Evolutionary conservation across 768 basidiomycete genomes (phyloP), one percentile per base, ranked within the genome.

Genomic region (Russula abietina): DNA sequence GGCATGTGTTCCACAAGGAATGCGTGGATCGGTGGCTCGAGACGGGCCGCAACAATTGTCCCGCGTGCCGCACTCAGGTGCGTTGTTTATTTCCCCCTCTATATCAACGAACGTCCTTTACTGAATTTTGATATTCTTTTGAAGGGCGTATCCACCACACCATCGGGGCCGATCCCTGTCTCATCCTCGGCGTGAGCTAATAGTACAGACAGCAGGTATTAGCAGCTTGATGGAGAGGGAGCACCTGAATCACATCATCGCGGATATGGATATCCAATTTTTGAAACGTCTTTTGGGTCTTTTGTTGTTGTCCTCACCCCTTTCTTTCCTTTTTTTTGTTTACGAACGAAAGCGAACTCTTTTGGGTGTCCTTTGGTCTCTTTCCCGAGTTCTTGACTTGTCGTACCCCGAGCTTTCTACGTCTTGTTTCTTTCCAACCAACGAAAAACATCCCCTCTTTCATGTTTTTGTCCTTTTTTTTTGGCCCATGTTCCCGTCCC

Each of bases 1-100:
- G 83, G 66, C 94, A 98, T 75, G 86, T 83, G n/a, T 98, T 94
- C 80, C 94, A 98, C 71, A 85, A 85, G 69, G 75, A 72, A 24
- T 97, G 94, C 68, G 91, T 97, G 7, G 94, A 97, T 70, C 46
- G 62, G 24, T 60, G 62, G 62, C 58, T 64, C 7, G 58, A 64
- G 58, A 59, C 59, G 45, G 93, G 93, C 3, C 80, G 86, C 60
- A 97, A 97, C 69, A 92, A 91, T 62, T 97, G 94, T 72, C 94
- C 94, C 38, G 91, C 91, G 8, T 97, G 94, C 75, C 86, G 94
- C 55, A 80, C 85, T 38, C 87, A 81, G 78, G 88, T 88, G 57
- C 41, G 81, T 4, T 36, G 2, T 36, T 28, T 45, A 19, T 39
- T 22, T 1, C 6, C 5, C 9, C 16, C 28, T 48, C 26, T 16